These are phyloP conservation scores for Holtermanniella nyarrowii DNA, from an alignment of 768 basidiomycete genomes.

Conservation along the genomic window DNA sequence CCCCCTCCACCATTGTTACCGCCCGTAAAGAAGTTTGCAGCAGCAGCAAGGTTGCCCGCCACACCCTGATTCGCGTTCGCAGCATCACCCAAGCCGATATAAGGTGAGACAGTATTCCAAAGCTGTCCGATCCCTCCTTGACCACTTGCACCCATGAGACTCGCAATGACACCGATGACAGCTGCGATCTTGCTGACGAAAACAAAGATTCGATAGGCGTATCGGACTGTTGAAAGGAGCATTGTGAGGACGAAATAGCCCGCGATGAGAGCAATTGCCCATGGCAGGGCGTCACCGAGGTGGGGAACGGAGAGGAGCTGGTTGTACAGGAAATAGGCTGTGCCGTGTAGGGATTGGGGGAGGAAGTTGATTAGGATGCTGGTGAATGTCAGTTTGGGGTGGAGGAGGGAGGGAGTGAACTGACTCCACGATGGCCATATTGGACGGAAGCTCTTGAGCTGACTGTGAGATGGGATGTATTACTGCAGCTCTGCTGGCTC, in stretches of 20 bases:
- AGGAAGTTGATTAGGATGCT: conserved; percentile 10
- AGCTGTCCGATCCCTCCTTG: conserved; percentile 29
- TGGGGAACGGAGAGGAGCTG: conserved; percentile 21
- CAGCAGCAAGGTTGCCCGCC: neutral
- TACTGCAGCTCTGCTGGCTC: neutral
- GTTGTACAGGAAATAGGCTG: conserved; percentile 13
- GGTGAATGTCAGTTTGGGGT: neutral
- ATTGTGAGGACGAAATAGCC: conserved; percentile 26
- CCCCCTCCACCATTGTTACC: too few relatives aligned
- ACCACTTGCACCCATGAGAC: conserved; percentile 29
- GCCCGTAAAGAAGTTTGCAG: neutral
- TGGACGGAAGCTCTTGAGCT: neutral
- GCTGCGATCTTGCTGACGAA: conserved; percentile 27
- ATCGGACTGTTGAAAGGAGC: conserved; percentile 19
- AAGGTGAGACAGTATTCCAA: conserved; percentile 19
- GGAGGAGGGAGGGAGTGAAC: neutral
- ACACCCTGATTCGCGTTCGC: too few relatives aligned
- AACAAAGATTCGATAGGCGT: conserved; percentile 23
- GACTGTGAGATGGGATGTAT: neutral
- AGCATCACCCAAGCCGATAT: conserved; percentile 12
- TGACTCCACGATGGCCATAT: conserved; percentile 3
- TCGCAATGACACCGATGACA: conserved; percentile 24
- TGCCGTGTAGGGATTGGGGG: conserved; percentile 14
- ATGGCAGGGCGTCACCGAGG: conserved; percentile 15
- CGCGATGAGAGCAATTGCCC: conserved; percentile 22